Evolutionary conservation across 306 rosid genomes (phyloP).

Genomic region (Vigna mungo): DNA sequence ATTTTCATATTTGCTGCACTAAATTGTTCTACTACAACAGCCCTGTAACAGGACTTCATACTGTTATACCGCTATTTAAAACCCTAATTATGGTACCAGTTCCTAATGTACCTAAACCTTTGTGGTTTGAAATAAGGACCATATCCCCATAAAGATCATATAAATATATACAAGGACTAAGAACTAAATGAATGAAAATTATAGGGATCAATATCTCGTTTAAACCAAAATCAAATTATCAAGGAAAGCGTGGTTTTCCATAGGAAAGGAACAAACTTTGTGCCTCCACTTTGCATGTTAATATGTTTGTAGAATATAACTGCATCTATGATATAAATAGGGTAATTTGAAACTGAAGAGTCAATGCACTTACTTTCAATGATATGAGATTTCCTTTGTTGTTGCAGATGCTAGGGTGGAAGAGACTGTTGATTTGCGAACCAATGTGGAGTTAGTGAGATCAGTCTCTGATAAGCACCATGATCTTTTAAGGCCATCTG

Average conservation of each 20-base stretch:
- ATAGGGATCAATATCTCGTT: not conserved
- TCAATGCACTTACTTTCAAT: slow-evolving; percentile 32
- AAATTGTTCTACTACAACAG: not conserved
- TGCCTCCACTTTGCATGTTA: slow-evolving; percentile 27
- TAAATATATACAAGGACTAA: not conserved
- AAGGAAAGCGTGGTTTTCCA: slow-evolving; percentile 19
- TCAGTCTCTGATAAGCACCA: slow-evolving; percentile 73
- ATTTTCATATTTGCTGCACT: not conserved
- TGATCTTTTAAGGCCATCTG: slow-evolving; percentile 81
- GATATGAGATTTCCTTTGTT: slow-evolving; percentile 45
- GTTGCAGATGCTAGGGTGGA: slow-evolving; percentile 60
- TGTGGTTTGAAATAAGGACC: not conserved
- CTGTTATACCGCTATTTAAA: not conserved
- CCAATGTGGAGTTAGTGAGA: slow-evolving; percentile 60
- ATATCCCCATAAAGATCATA: not conserved
- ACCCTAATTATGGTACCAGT: not conserved
- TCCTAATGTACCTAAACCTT: not conserved
- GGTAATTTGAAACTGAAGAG: not conserved
- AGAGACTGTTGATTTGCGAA: slow-evolving; percentile 57
- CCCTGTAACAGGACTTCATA: not conserved
- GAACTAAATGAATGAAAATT: not conserved
- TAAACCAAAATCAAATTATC: slow-evolving; percentile 12
- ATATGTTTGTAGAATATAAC: slow-evolving; percentile 9
- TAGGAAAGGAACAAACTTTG: slow-evolving; percentile 11
- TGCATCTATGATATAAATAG: slow-evolving; percentile 15